Evolutionary conservation across 108 stramenopile genomes (phyloP).

Genomic region (Skeletonema costatum): DNA sequence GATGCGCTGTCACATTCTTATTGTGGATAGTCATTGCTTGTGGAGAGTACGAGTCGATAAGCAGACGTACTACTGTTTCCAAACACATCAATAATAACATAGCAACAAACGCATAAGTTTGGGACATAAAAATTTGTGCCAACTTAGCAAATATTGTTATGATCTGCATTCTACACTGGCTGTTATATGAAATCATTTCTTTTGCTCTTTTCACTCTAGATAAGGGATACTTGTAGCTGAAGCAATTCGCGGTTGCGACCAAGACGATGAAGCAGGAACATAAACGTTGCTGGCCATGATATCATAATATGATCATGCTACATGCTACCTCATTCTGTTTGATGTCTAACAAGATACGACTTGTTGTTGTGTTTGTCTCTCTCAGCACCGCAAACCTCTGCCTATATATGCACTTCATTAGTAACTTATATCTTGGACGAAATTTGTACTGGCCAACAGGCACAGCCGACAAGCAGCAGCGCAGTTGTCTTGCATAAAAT

Average conservation of each 20-base stretch:
- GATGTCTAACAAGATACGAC: no score
- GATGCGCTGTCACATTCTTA: neutral
- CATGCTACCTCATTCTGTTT: no score
- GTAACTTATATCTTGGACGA: conserved; percentile 1
- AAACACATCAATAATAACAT: neutral
- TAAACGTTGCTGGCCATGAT: no score
- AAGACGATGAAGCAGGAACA: neutral
- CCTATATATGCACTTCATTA: neutral
- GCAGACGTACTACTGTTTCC: neutral
- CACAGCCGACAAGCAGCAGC: conserved; percentile 84
- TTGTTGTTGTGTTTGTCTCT: neutral
- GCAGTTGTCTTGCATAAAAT: conserved; percentile 79
- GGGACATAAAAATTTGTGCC: neutral
- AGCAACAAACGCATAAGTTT: neutral
- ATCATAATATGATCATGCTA: no score
- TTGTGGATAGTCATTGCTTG: neutral
- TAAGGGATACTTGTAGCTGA: no score
- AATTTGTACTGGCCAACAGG: conserved; percentile 51
- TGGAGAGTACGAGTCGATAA: neutral
- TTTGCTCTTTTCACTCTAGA: neutral
- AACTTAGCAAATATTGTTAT: no score
- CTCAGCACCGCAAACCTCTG: neutral
- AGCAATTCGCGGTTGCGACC: neutral
- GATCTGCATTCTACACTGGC: no score
- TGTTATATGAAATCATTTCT: neutral